Base-by-base conservation (phyloP, 805 yeast species). In the Kuraishia capsulata region DNA sequence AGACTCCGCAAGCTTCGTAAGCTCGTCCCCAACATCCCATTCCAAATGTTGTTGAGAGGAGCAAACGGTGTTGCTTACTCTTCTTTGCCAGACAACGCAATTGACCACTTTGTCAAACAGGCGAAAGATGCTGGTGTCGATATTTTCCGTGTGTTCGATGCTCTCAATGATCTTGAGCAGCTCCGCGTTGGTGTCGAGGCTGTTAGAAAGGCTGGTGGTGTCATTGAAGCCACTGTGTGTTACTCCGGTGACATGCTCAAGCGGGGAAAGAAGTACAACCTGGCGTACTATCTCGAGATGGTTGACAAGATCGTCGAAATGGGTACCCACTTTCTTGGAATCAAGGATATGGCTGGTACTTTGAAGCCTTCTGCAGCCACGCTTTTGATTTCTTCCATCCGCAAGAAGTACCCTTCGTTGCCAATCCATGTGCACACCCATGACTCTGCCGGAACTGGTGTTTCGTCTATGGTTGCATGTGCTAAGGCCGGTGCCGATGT, bases 261-360 rank as follows among this genome's bases (percentile, higher is more conserved):
- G 66, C 86, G 86, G 35, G 92, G 92, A 53, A 92, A 92, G 80
- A 92, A 92, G 71, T 92, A 92, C 71, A 88, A 89, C 69, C 73
- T 92, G 60, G 85, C 77, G 36, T 92, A 92, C 70, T 92, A 92
- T 67, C 56, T 92, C 56, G 69, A 70, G 17, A 77, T 90, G 41
- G 88, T 85, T 44, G 94, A 81, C 48, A 68, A 81, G 54, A 79
- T 92, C 54, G 96, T 92, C 42, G 69, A 66, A 44, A 79, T 89
- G 86, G 99, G 99, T 53, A 90, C 97, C 37, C 98, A 92, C 63
- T 74, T 92, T 53, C 71, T 92, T 51, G 98, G 97, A 67, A 92
- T 92, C 59, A 92, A 92, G 67, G 99, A 92, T 68, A 92, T 92
- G 99, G 99, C 99, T 42, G 99, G 99, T 70, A 90, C 97, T 47